Conservation (phyloP, 768 basidiomycete species). For the Nidularia sp. region DNA sequence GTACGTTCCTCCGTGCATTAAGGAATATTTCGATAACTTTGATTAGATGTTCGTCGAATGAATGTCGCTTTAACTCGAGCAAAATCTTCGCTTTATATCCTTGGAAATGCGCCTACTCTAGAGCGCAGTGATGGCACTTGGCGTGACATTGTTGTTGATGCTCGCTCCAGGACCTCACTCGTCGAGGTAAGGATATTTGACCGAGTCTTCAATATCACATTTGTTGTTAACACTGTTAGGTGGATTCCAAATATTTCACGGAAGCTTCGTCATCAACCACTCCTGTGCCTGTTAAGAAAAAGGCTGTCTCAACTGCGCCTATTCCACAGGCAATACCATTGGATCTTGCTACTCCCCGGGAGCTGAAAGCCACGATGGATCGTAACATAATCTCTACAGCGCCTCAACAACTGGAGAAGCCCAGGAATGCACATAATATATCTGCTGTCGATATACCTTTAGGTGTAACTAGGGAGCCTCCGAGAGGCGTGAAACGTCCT, state of each 20-base stretch:
- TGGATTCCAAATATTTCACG: constrained; percentile 33
- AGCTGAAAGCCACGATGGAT: constrained; percentile 14
- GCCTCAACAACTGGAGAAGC: too few relatives aligned
- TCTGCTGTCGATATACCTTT: constrained; percentile 21
- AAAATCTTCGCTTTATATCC: constrained; percentile 88
- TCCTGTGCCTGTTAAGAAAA: not conserved
- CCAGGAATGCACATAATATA: not conserved
- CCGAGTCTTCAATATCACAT: not conserved
- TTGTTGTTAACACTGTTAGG: constrained; percentile 2
- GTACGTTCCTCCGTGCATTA: constrained; percentile 2
- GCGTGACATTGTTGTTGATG: constrained; percentile 75
- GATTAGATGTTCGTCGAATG: constrained; percentile 78
- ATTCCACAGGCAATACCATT: constrained; percentile 16
- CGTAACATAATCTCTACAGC: not conserved
- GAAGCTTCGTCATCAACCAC: not conserved
- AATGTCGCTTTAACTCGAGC: constrained; percentile 99
- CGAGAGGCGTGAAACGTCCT: not conserved
- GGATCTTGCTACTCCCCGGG: constrained; percentile 34
- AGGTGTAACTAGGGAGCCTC: not conserved
- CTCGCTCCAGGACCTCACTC: constrained; percentile 58
- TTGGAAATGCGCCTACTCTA: constrained; percentile 87
- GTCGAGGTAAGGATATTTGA: constrained; percentile 46
- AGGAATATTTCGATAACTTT: not conserved
- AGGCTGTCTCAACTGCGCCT: constrained; percentile 4
- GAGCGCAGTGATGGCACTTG: constrained; percentile 82